A percentile compares a stretch with the other conserved stretches of the same genome.
Evolutionary conservation across 441 rosid species (phyloP).

Genomic region (Pelargonium cotyledonis): DNA sequence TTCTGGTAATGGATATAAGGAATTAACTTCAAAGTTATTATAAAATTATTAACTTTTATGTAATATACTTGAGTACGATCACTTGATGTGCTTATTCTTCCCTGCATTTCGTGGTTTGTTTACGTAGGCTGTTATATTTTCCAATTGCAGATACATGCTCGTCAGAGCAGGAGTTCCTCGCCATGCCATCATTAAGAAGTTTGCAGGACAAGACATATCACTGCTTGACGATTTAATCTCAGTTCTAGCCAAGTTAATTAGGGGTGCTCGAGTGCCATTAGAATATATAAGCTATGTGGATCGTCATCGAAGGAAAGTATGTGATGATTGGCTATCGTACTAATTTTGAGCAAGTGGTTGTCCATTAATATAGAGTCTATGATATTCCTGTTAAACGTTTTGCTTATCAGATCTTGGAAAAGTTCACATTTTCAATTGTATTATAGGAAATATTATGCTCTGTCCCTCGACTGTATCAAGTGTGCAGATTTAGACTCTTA

Average conservation of each 20-base stretch:
- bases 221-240: slow-evolving; percentile 61
- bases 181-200: slow-evolving; percentile 90
- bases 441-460: too few species aligned
- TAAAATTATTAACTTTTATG: not conserved
- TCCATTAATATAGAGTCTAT: not conserved
- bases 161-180: slow-evolving; percentile 92
- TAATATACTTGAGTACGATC: not conserved
- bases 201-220: slow-evolving; percentile 77
- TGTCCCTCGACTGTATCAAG: too few species aligned
- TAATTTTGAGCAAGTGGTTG: slow-evolving; percentile 6
- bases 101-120: not conserved
- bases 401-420: not conserved
- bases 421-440: not conserved
- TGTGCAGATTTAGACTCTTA: too few species aligned
- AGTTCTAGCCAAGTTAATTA: slow-evolving; percentile 60
- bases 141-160: slow-evolving; percentile 73
- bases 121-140: slow-evolving; percentile 15
- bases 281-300: slow-evolving; percentile 76
- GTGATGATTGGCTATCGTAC: slow-evolving; percentile 12
- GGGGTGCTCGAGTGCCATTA: slow-evolving; percentile 86
- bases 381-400: not conserved
- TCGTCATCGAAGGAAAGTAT: slow-evolving; percentile 93
- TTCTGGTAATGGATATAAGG: too few species aligned
- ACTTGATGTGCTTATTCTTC: not conserved
- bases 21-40: too few species aligned